Base-by-base conservation (phyloP, 192 early-diverging fungal species). In the Spinellus fusiger region DNA sequence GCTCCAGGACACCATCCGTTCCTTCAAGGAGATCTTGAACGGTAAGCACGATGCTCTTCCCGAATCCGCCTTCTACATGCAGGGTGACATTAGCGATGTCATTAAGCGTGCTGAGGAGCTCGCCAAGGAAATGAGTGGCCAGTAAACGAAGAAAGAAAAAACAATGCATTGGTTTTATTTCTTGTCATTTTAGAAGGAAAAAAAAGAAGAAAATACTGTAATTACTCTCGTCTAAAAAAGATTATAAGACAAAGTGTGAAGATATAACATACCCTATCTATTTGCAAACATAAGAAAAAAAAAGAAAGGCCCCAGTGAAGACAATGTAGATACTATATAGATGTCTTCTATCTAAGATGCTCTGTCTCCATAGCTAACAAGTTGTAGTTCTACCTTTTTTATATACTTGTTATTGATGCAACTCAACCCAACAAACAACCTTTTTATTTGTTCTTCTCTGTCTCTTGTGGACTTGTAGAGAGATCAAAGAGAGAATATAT, bases 1-100 rank as follows among this genome's bases (percentile, higher is more conserved):
- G 26, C 75, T 86, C 37, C 78, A 89, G 80, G 95, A 98, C 73
- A 98, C 95, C 64, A 89, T 98, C 80, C 90, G 91, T 70, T 95
- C 93, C 32, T 98, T 98, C 86, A 88, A 86, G 84, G 95, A 94
- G 77, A 95, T 98, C 68, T 79, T 98, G 27, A 92, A 92, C 56
- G 95, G 95, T 66, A 98, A 98, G 88, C 89, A 93, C 84, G 95
- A 98, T 78, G 70, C 68, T 58, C 82, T 95, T 50, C 95, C 95
- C 64, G 95, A 98, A 76, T 85, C 89, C 44, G 92, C 95, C 59
- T 98, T 98, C 86, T 98, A 90, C 86, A 98, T 98, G 95, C 86
- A 89, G 49, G 95, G 95, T 80, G 91, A 94, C 78, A 91, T 98
- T 67, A 89, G 92, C 59, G 95, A 98, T 80, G 95, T 90, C 57